Base-by-base conservation (phyloP, 2,329 filamentous ascomycete genomes). In the Fusarium nanum region DNA sequence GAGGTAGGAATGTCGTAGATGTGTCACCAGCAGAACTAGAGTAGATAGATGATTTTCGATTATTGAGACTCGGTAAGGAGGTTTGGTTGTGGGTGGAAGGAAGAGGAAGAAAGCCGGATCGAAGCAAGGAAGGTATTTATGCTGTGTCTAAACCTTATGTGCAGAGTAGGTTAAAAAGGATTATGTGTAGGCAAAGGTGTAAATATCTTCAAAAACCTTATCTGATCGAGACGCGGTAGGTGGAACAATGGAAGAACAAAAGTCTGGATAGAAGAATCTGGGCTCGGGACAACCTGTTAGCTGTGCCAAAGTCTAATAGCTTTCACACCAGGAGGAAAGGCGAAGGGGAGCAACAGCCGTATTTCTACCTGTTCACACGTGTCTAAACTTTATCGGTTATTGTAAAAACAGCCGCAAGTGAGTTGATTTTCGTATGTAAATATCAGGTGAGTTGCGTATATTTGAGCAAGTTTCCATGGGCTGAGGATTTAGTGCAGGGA, bases 381-480 rank as follows among this genome's bases (percentile, higher is more conserved):
- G 27, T 28, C 25, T 20, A 2, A 64, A 49, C 20, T 32, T n/a
- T 46, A 27, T 49, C 30, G 3, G 44, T 10, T 23, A 14, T 14
- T 27, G 4, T 13, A 28, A 13, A 7, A 61, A 60, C 20, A 8
- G 34, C 20, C 20, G 20, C 23, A 50, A 34, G 56, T 56, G 11
- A 34, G 34, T 48, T 42, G 47, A 41, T 56, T 52, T 23, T 56
- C 22, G 46, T 12, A 20, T 50, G 40, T 30, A 56, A 45, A 23
- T 48, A 41, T 70, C 67, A 66, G 58, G 47, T 18, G 18, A 41
- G 55, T 48, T 74, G 70, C 67, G 70, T 54, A 64, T 53, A 41
- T 74, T 76, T 74, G 68, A 75, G 73, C 72, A 74, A 74, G 67
- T 73, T 74, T 72, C 53, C 25, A 52, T 60, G 65, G 56, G 65